phyloP scores from a whole-genome alignment of 1,284 basidiomycete species.

The Ustilago vetiveriae region DNA sequence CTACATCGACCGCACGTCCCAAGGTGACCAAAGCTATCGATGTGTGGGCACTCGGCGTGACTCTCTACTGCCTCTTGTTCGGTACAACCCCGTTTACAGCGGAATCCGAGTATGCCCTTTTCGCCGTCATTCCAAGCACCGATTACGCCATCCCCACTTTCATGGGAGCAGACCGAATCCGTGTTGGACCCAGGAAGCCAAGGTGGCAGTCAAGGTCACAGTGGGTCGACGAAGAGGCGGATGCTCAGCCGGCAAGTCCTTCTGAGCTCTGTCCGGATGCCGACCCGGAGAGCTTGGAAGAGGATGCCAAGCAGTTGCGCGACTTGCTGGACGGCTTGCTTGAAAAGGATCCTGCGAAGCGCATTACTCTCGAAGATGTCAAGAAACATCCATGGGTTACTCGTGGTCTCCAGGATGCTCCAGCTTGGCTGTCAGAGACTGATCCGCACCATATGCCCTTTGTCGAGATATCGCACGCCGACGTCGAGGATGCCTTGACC shows the following conservation, averaged over 20 bases:
- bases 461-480: constrained; percentile 79
- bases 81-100: constrained; percentile 79
- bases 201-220: constrained; percentile 47
- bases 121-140: constrained; percentile 81
- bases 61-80: constrained; percentile 92
- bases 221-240: constrained; percentile 56
- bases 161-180: constrained; percentile 79
- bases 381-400: constrained; percentile 83
- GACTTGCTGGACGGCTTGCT: constrained; percentile 80
- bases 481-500: constrained; percentile 76
- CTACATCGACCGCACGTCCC: constrained; percentile 10
- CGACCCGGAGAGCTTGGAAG: constrained; percentile 18
- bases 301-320: constrained; percentile 70
- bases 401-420: constrained; percentile 73
- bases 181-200: constrained; percentile 50
- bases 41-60: constrained; percentile 99
- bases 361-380: constrained; percentile 83
- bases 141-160: constrained; percentile 77
- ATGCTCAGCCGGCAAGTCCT: constrained; percentile 33
- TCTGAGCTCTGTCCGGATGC: constrained; percentile 39
- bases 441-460: constrained; percentile 74
- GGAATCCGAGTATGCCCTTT: constrained; percentile 80
- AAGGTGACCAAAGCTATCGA: constrained; percentile 90
- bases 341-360: constrained; percentile 80
- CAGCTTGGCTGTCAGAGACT: constrained; percentile 82